Conservation (phyloP, 305 asterid genomes). For the Ilex paraguariensis region DNA sequence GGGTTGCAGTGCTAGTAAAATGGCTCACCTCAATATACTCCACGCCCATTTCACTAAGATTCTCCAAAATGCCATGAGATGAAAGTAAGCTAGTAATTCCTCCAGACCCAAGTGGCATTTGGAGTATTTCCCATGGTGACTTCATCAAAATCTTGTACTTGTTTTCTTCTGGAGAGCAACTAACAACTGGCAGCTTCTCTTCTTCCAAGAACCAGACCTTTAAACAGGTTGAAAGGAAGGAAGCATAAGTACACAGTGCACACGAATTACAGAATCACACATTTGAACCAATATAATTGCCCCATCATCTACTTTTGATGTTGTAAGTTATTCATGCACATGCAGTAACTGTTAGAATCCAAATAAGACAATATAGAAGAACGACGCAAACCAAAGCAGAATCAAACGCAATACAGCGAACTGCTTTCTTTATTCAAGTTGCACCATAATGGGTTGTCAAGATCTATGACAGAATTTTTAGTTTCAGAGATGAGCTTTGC, state of each 20-base stretch:
- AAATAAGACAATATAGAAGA: too few relatives aligned
- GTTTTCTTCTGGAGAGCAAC: constrained; percentile 40
- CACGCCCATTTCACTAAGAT: constrained; percentile 56
- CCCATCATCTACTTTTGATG: too few relatives aligned
- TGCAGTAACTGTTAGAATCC: too few relatives aligned
- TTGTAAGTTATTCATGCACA: too few relatives aligned
- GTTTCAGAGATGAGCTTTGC: too few relatives aligned
- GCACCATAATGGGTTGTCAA: too few relatives aligned
- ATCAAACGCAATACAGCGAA: too few relatives aligned
- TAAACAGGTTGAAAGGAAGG: constrained; percentile 10
- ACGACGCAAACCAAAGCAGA: too few relatives aligned
- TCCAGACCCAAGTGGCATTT: constrained; percentile 75
- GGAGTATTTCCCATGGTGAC: constrained; percentile 93
- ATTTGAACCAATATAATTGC: too few relatives aligned
- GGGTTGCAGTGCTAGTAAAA: not conserved
- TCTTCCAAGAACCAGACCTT: constrained; percentile 93
- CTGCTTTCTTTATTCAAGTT: too few relatives aligned
- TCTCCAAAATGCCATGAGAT: constrained; percentile 55
- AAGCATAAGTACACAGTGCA: not conserved
- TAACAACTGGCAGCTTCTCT: constrained; percentile 82
- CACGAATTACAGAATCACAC: not conserved
- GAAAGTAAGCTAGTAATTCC: constrained; percentile 68
- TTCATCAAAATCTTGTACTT: constrained; percentile 82
- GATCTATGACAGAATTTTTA: too few relatives aligned
- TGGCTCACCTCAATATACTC: constrained; percentile 72